Evolutionary conservation across 192 early-diverging fungal genomes (phyloP).

Genomic region (Backusella liffmaniae): DNA sequence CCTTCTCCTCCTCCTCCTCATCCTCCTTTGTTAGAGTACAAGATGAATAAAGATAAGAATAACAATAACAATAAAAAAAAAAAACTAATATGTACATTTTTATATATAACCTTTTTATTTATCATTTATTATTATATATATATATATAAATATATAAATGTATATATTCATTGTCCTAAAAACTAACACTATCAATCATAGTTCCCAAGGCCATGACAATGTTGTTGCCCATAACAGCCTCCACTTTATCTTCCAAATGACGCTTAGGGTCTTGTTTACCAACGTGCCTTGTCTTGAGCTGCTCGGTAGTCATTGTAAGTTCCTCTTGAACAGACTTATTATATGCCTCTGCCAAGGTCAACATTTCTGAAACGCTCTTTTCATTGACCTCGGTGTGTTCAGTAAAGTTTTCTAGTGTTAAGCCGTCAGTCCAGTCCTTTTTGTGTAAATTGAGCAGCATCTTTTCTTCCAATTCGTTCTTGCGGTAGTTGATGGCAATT

Average conservation of each 20-base stretch:
- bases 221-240: slow-evolving; percentile 91
- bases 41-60: neutral
- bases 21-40: neutral
- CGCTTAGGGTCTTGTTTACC: slow-evolving; percentile 99
- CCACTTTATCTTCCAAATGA: slow-evolving; percentile 93
- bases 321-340: slow-evolving; percentile 99
- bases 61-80: neutral
- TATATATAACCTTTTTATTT: neutral
- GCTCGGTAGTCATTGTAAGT: slow-evolving; percentile 86
- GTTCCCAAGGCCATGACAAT: slow-evolving; percentile 95
- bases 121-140: neutral
- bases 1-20: neutral
- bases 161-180: slow-evolving; percentile 33
- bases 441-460: slow-evolving; percentile 99
- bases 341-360: slow-evolving; percentile 86
- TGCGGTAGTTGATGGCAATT: slow-evolving; percentile 98
- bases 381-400: slow-evolving; percentile 84
- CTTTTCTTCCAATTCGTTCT: slow-evolving; percentile 99
- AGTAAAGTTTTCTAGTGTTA: slow-evolving; percentile 80
- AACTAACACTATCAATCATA: slow-evolving; percentile 80
- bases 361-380: slow-evolving; percentile 82
- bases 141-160: neutral
- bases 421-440: slow-evolving; percentile 98
- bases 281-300: slow-evolving; percentile 98
- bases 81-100: slow-evolving; percentile 8